These are phyloP conservation scores for Eimeria mitis DNA, from an alignment of 169 alveolate genomes.

Conservation along the genomic window DNA sequence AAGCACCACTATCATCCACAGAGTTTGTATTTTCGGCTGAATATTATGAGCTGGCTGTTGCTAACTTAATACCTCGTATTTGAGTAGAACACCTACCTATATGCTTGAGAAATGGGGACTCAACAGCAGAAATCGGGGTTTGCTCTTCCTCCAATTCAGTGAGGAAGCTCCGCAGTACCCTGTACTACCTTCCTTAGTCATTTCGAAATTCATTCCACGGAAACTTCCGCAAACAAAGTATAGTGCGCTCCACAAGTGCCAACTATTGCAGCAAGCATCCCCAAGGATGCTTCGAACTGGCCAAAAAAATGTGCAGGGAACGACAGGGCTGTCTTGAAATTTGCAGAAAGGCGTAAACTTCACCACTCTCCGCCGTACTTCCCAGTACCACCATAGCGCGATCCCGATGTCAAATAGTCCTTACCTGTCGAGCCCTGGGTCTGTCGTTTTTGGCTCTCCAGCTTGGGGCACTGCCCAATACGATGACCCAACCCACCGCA, in stretches of 20 bases:
- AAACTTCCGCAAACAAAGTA: background rate
- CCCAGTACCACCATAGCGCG: slow-evolving; percentile 80
- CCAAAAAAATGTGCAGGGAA: background rate
- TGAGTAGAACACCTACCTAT: background rate
- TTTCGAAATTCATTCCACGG: background rate
- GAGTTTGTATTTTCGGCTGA: background rate
- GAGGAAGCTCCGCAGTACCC: background rate
- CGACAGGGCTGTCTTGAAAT: background rate
- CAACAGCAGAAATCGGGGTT: background rate
- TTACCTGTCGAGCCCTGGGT: slow-evolving; percentile 85
- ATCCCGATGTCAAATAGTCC: slow-evolving; percentile 79
- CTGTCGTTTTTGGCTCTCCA: slow-evolving; percentile 86
- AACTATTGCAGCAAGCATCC: background rate
- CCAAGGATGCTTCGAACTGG: background rate
- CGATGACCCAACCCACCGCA: slow-evolving; percentile 97
- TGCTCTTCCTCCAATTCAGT: background rate
- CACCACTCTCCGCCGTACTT: slow-evolving; percentile 83
- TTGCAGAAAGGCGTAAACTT: background rate
- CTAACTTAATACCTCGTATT: background rate
- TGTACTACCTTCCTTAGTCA: background rate
- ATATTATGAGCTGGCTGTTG: background rate
- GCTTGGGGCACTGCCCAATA: slow-evolving; percentile 94
- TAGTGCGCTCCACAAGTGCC: background rate
- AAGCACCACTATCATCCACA: background rate
- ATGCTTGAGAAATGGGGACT: background rate